Base-by-base conservation (phyloP, 169 alveolate species). In the Cardiosporidium cionae region DNA sequence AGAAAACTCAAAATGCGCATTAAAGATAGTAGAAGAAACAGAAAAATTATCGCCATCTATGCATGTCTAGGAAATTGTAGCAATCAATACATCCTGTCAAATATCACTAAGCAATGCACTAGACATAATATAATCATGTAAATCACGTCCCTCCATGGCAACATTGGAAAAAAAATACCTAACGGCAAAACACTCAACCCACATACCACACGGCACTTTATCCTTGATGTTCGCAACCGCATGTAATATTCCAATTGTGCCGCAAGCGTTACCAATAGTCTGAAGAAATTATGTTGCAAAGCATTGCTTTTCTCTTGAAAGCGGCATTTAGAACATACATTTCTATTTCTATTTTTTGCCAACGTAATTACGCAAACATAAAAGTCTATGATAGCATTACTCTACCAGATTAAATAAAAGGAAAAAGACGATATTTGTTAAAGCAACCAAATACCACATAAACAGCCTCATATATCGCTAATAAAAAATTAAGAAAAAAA, bases 261-360 rank as follows among this genome's bases (percentile, higher is more conserved):
- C 94, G 54, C 94, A 89, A 52, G 93, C 94, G 73, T 87, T 89
- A 22, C 83, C 78, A 9, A 88, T 86, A 16, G 69, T 70, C 79
- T 89, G 54, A 28, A 3, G 16, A 35, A 6, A 63, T 4, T 28
- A 65, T 25, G 16, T 29, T 9, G 28, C 23, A 27, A 3, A 65
- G n/a, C n/a, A n/a, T n/a, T n/a, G n/a, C n/a, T n/a, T n/a, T n/a
- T n/a, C n/a, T n/a, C n/a, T n/a, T n/a, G n/a, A n/a, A n/a, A n/a
- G n/a, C n/a, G n/a, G n/a, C n/a, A n/a, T n/a, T n/a, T n/a, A n/a
- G n/a, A n/a, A n/a, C n/a, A n/a, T n/a, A n/a, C n/a, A n/a, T n/a
- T n/a, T n/a, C n/a, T n/a, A n/a, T n/a, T n/a, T n/a, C n/a, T n/a
- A n/a, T n/a, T n/a, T n/a, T n/a, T n/a, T n/a, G n/a, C n/a, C n/a